Conservation (phyloP, 257 asterid species). For the Solanum dulcamara region DNA sequence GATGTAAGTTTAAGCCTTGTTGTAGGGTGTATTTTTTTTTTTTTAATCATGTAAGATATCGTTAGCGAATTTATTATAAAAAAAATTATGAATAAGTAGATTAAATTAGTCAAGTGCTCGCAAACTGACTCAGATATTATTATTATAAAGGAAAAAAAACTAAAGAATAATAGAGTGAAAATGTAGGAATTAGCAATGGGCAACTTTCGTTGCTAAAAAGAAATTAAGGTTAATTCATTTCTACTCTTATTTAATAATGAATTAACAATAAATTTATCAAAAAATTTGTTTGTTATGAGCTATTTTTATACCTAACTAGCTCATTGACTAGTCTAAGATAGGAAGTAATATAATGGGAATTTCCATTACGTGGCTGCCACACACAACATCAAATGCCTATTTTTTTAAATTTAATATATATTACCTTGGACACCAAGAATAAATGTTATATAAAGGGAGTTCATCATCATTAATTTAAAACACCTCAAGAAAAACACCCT, state of each 20-base stretch:
- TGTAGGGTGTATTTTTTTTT: too few relatives aligned
- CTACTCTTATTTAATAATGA: not conserved
- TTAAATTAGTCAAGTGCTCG: not conserved
- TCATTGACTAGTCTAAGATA: not conserved
- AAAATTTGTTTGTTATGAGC: not conserved
- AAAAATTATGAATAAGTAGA: too few relatives aligned
- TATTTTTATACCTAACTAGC: not conserved
- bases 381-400: not conserved
- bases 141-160: too few relatives aligned
- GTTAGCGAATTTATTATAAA: too few relatives aligned
- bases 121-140: not conserved
- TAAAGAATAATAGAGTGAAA: not conserved
- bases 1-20: too few relatives aligned
- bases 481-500: not conserved
- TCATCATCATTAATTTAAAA: not conserved
- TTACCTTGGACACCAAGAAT: not conserved
- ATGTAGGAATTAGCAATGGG: not conserved
- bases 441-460: not conserved
- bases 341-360: not conserved
- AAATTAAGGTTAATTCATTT: not conserved
- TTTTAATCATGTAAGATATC: too few relatives aligned
- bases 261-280: not conserved
- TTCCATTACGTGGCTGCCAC: not conserved
- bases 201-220: not conserved
- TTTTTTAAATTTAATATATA: not conserved